Evolutionary conservation across 805 yeast genomes (phyloP).

Genomic region (Brettanomyces sp.): DNA sequence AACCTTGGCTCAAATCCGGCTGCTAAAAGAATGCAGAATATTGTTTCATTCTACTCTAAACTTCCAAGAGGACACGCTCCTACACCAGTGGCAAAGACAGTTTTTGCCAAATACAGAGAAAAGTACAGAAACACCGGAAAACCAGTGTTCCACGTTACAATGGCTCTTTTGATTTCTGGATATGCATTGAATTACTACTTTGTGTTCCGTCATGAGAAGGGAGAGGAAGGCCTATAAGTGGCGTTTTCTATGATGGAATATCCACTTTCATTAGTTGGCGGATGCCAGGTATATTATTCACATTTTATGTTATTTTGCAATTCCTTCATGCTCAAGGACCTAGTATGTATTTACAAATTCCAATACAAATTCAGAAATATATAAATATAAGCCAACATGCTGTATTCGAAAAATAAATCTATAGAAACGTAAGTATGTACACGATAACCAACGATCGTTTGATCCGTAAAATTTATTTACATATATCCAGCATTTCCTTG

Average conservation of each 20-base stretch:
- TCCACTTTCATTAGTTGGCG: no score
- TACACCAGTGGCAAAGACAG: constrained; percentile 57
- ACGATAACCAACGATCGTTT: no score
- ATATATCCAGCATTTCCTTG: constrained; percentile 37
- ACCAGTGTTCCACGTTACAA: constrained; percentile 72
- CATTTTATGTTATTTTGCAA: no score
- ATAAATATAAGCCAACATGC: no score
- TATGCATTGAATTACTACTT: constrained; percentile 89
- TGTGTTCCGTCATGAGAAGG: constrained; percentile 66
- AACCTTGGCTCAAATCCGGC: constrained; percentile 93
- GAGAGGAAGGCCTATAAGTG: constrained; percentile 18
- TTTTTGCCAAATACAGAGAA: constrained; percentile 72
- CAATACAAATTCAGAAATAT: no score
- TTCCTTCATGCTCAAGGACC: constrained; percentile 1
- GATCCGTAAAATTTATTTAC: background rate
- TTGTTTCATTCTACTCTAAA: constrained; percentile 90
- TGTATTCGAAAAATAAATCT: background rate
- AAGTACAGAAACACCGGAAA: constrained; percentile 77
- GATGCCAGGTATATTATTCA: no score
- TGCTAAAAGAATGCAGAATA: constrained; percentile 93
- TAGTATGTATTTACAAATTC: background rate
- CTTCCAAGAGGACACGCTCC: constrained; percentile 92
- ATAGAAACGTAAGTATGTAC: no score
- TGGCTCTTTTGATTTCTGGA: constrained; percentile 63
- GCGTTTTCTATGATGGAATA: background rate